phyloP scores from a whole-genome alignment of 2,329 filamentous ascomycete genomes.

The Camillea tinctor region DNA sequence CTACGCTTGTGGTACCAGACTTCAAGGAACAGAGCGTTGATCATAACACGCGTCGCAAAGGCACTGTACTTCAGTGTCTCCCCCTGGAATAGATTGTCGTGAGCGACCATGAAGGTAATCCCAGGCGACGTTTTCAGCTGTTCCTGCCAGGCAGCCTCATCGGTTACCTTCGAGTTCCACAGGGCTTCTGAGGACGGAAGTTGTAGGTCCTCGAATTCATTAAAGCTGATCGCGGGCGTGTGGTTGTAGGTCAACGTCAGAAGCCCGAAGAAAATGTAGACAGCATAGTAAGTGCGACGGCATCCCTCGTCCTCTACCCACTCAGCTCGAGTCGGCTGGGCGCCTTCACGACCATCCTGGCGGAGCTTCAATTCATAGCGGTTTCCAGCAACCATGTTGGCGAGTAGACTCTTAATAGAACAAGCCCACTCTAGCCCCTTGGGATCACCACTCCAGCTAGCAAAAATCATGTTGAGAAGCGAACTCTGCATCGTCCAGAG shows the following conservation, averaged over 20 bases:
- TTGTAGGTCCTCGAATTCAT: slow-evolving; percentile 92
- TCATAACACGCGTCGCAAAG: slow-evolving; percentile 96
- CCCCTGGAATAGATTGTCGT: slow-evolving; percentile 93
- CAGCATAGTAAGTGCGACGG: slow-evolving; percentile 93
- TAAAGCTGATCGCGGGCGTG: slow-evolving; percentile 96
- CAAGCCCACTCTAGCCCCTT: slow-evolving; percentile 98
- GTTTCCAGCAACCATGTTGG: slow-evolving; percentile 98
- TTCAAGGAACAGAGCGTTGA: slow-evolving; percentile 96
- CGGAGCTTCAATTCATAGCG: slow-evolving; percentile 94
- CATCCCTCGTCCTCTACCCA: slow-evolving; percentile 98
- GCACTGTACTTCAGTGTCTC: slow-evolving; percentile 89
- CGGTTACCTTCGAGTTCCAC: slow-evolving; percentile 81
- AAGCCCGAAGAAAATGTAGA: slow-evolving; percentile 98
- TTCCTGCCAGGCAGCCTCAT: slow-evolving; percentile 83
- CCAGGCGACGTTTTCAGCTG: slow-evolving; percentile 68
- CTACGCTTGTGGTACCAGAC: slow-evolving; percentile 99
- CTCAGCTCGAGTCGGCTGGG: slow-evolving; percentile 75
- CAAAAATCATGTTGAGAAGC: slow-evolving; percentile 96
- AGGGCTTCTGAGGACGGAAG: slow-evolving; percentile 90
- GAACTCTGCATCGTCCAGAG: slow-evolving; percentile 98
- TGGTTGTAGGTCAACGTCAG: slow-evolving; percentile 96
- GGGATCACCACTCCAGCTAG: slow-evolving; percentile 97
- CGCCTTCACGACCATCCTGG: slow-evolving; percentile 78
- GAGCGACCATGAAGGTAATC: slow-evolving; percentile 88
- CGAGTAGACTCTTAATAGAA: slow-evolving; percentile 95